phyloP scores from a whole-genome alignment of 192 early-diverging fungal species.

The Backusella sp. region DNA sequence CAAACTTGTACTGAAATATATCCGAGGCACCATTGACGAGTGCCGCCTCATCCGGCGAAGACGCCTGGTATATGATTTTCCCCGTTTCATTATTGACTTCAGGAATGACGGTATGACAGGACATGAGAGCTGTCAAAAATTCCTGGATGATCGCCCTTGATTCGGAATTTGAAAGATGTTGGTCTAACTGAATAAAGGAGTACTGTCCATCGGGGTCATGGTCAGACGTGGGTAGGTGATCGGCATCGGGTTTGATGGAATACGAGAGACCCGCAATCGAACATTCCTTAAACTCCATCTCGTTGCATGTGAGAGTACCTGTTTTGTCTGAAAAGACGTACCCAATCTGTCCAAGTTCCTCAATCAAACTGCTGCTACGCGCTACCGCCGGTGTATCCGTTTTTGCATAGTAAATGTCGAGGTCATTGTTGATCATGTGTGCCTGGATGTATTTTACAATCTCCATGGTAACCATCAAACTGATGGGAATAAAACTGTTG shows the following conservation, averaged over 20 bases:
- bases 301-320: conserved; percentile 33
- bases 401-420: conserved; percentile 95
- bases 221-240: conserved; percentile 70
- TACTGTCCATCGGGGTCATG: conserved; percentile 61
- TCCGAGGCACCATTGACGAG: conserved; percentile 64
- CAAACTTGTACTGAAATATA: conserved; percentile 62
- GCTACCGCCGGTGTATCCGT: conserved; percentile 92
- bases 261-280: conserved; percentile 92
- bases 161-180: conserved; percentile 53
- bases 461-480: conserved; percentile 98
- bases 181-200: conserved; percentile 60
- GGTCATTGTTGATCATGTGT: conserved; percentile 83
- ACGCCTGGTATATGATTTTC: conserved; percentile 84
- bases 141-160: conserved; percentile 71
- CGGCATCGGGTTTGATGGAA: conserved; percentile 81
- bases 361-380: conserved; percentile 81
- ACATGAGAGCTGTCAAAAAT: conserved; percentile 84
- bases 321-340: conserved; percentile 58
- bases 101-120: conserved; percentile 95
- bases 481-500: conserved; percentile 99
- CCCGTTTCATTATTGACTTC: conserved; percentile 64
- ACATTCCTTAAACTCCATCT: conserved; percentile 80
- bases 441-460: conserved; percentile 92
- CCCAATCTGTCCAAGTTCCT: conserved; percentile 92
- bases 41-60: conserved; percentile 93